Evolutionary conservation across 1,284 basidiomycete genomes (phyloP), one percentile per base, ranked within the genome.

Genomic region (Leccinum angustisporum): DNA sequence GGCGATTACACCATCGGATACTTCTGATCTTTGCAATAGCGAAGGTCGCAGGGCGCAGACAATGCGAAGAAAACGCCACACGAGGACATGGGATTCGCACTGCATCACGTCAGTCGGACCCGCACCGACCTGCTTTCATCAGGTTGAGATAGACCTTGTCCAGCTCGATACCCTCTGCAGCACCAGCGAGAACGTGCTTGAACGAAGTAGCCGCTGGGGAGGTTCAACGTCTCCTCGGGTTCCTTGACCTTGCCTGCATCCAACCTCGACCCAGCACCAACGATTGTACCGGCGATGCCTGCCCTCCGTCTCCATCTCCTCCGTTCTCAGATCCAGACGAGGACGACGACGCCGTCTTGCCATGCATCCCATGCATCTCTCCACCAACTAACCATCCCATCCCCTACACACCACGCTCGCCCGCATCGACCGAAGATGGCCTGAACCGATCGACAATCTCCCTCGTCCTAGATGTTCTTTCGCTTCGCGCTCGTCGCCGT

Each of bases 31-130:
- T 89, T 57, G 97, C 97, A 10, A 97, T 99, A 4, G 94, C 90
- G 38, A 31, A 94, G 83, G 76, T 99, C 97, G 78, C 95, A 97
- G 36, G 88, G 86, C 60, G 93, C 90, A 27, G 95, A 97, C 13
- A 99, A 84, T 2, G 95, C 97, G 72, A 99, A 96, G 76, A 99
- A 97, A 80, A 99, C 97, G 27, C 97, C 97, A 74, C 99, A 99
- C 5, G 95, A 98, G 2, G 95, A 98, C 97, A 99, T 99, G 60
- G 97, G 90, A 77, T 99, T 97, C 18, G 97, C 97, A 66, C 95
- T 91, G 68, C 14, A 62, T 40, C 31, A 31, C 7, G n/a, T 56
- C 18, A 58, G 57, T 65, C 57, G 54, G 58, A 61, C 61, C 34
- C 52, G 55, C 57, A 48, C 65, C 33, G 8, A 52, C 48, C 38